phyloP scores from a whole-genome alignment of 116 monocot species.

The Cymodocea nodosa region DNA sequence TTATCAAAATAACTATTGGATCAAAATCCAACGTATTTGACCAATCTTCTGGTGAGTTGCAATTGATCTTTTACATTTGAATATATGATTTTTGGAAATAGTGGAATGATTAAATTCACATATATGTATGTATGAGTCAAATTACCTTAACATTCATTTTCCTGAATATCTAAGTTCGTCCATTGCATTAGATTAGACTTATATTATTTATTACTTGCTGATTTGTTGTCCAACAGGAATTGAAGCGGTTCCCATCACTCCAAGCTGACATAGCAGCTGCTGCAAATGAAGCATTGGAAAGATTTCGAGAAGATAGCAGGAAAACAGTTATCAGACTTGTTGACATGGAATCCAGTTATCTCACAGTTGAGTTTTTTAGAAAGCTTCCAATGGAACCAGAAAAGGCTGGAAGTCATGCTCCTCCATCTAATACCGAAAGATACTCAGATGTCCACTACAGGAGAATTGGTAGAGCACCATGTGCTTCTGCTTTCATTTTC shows the following conservation, averaged over 20 bases:
- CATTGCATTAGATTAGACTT: not conserved
- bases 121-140: not conserved
- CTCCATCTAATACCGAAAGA: constrained; percentile 42
- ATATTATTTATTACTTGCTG: not conserved
- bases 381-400: constrained; percentile 90
- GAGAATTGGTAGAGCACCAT: constrained; percentile 50
- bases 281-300: constrained; percentile 82
- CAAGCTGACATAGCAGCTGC: constrained; percentile 94
- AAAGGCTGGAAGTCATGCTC: constrained; percentile 34
- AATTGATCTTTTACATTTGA: not conserved
- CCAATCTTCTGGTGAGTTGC: not conserved
- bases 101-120: not conserved
- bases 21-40: too few species aligned
- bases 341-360: constrained; percentile 92
- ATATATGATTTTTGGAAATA: too few species aligned
- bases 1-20: too few species aligned
- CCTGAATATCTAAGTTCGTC: not conserved
- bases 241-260: constrained; percentile 92
- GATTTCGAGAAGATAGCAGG: constrained; percentile 81
- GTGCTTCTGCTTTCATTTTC: too few species aligned
- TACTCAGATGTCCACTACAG: constrained; percentile 77
- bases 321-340: constrained; percentile 85
- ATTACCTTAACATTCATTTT: too few species aligned
- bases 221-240: constrained; percentile 32
- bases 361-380: constrained; percentile 94